These are phyloP conservation scores for Aspergillus egyptiacus DNA, from an alignment of 495 filamentous ascomycete species.

Conservation along the genomic window DNA sequence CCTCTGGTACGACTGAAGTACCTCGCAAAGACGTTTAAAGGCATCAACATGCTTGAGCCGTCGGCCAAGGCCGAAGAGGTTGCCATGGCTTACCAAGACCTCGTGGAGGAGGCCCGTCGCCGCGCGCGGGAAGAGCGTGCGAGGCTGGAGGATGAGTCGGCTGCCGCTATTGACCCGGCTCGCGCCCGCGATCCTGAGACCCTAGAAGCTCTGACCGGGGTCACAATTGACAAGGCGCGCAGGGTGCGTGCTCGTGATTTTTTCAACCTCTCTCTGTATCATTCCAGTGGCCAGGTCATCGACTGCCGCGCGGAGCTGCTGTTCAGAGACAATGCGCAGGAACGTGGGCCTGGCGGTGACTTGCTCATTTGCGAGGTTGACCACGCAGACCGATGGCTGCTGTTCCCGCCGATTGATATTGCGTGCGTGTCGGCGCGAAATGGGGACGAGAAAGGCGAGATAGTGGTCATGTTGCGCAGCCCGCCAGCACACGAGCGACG, in stretches of 20 bases:
- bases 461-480: conserved; percentile 77
- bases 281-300: conserved; percentile 84
- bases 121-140: conserved; percentile 80
- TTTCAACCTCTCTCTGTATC: conserved; percentile 77
- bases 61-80: conserved; percentile 53
- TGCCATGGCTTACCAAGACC: conserved; percentile 55
- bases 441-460: conserved; percentile 61
- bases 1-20: conserved; percentile 86
- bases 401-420: conserved; percentile 76
- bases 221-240: conserved; percentile 64
- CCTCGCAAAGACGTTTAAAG: conserved; percentile 77
- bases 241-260: conserved; percentile 83
- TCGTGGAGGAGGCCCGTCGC: conserved; percentile 70
- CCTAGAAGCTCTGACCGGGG: conserved; percentile 58
- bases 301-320: conserved; percentile 87
- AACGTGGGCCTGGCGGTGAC: conserved; percentile 59
- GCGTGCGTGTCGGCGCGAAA: conserved; percentile 69
- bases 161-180: conserved; percentile 72
- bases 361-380: conserved; percentile 87
- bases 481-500: conserved; percentile 37
- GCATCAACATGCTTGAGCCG: conserved; percentile 50
- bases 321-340: conserved; percentile 66
- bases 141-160: conserved; percentile 84
- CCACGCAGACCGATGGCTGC: conserved; percentile 67
- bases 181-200: conserved; percentile 72